Evolutionary conservation across 345 rosid genomes (phyloP), one percentile per base, ranked within the genome.

Genomic region (Crucihimalaya himalaica): DNA sequence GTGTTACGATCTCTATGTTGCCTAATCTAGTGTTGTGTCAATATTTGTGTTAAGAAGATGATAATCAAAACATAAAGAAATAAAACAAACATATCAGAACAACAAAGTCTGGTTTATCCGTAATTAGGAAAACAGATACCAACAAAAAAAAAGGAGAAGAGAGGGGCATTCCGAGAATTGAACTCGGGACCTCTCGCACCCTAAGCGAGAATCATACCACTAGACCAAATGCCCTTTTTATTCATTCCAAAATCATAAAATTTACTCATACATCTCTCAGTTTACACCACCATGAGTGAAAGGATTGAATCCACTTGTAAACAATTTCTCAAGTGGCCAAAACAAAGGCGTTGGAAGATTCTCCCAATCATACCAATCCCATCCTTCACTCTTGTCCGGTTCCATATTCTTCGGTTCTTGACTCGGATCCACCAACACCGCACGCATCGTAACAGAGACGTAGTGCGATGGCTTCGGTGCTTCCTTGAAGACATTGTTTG

Each of bases 311-410:
- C 96, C 92, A 3, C 71, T 71, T 5, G 14, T 71, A 5, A 80
- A 86, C 94, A 90, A 82, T 57, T 84, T 81, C 60, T 88, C 86
- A 9, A 94, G 82, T 2, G 98, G 96, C 86, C 82, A 55, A 47
- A 89, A 91, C 84, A 91, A 74, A 13, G 96, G 98, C 5, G 55
- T 55, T 0, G 98, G 98, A 6, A 89, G 89, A 13, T 81, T 55
- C 35, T 75, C 71, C 98, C 98, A 94, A 21, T 82, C 84, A 32
- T 53, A 89, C 97, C 97, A 93, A 31, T 75, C 94, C 98, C 96
- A 91, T 0, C 97, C 97, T 27, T 81, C 60, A 59, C 96, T 86
- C 74, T 89, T 91, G 25, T 83, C 73, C 0, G 96, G 97, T 72
- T 94, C 96, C 19, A 86, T 59, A 79, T 87, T 93, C 64, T 58